Evolutionary conservation across 1,139 yeast species (phyloP), one percentile per base, ranked within the genome.

Genomic region (Yamadazyma atmosphaerica): DNA sequence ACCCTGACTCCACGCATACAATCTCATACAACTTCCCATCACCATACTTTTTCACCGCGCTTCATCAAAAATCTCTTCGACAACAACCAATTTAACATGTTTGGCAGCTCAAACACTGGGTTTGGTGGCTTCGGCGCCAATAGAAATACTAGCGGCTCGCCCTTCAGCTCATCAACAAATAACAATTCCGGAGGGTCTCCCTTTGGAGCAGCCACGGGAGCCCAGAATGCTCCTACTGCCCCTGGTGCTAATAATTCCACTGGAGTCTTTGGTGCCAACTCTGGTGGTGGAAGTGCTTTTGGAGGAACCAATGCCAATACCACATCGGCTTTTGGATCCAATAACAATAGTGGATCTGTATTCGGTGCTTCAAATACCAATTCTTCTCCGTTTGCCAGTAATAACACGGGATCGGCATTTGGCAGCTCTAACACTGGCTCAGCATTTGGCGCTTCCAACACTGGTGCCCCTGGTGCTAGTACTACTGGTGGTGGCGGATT

Each of bases 101-200:
- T 74, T 61, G 76, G 77, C 36, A 58, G 74, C 34, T 50, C 69
- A 41, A 30, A 8, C 15, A 60, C 58, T 22, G 85, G 85, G 13
- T 79, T 79, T 52, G 85, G 85, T 28, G 84, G 84, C 22, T 81
- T 81, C 59, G 84, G 83, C 28, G 54, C 60, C 37, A 49, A 57
- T 36, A 41, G 52, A 14, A 50, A 55, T 41, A 59, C 55, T 40
- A 46, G 58, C 33, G 55, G 56, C 25, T 60, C 71, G 3, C 68
- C 72, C 1, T 70, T 70, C 49, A 66, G 67, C 22, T 50, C 59
- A 12, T 44, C 51, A 38, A 44, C 52, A 24, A 50, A 47, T 22
- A 51, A 46, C 37, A 49, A 44, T 39, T 40, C 47, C 28, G 40
- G 46, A 31, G 44, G 48, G 10, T 55, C 63, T 2, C 63, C 65